Conservation (phyloP, 2,329 filamentous ascomycete species). For the Dryadomyces sulphureus region DNA sequence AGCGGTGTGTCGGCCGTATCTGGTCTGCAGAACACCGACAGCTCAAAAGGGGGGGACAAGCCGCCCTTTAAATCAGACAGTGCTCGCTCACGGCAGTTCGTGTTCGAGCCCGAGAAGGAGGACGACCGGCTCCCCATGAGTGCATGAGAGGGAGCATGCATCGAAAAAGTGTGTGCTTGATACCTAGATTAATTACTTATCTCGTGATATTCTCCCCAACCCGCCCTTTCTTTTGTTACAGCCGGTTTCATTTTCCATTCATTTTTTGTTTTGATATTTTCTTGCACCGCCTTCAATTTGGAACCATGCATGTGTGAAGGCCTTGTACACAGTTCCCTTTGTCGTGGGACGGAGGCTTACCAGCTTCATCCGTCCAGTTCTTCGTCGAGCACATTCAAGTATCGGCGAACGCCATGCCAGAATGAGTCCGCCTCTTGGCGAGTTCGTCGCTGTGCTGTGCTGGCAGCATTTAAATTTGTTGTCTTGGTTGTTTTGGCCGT, state of each 20-base stretch:
- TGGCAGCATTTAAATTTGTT: not conserved
- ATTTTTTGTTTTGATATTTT: not conserved
- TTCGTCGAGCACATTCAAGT: conserved; percentile 4
- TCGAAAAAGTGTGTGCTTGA: not conserved
- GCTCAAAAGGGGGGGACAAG: conserved; percentile 13
- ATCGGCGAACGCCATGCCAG: conserved; percentile 4
- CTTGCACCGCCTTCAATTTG: too few relatives aligned
- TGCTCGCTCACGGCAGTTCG: conserved; percentile 16
- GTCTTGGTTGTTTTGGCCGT: too few relatives aligned
- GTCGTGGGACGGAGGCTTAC: not conserved
- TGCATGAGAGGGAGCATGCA: conserved; percentile 9
- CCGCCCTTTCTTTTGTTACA: not conserved
- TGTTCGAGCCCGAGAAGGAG: conserved; percentile 19
- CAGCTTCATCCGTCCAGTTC: not conserved
- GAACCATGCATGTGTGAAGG: not conserved
- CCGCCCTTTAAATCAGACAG: conserved; percentile 18
- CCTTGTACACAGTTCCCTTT: too few relatives aligned
- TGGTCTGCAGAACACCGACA: conserved; percentile 5
- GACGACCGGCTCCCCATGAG: conserved; percentile 14
- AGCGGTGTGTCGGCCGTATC: conserved; percentile 21
- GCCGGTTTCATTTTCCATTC: too few relatives aligned
- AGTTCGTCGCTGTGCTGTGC: too few relatives aligned
- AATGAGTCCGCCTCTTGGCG: not conserved
- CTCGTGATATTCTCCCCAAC: not conserved
- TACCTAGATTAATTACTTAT: conserved; percentile 1